Evolutionary conservation across 2,329 filamentous ascomycete genomes (phyloP), one percentile per base, ranked within the genome.

Genomic region (Colletotrichum sp.): DNA sequence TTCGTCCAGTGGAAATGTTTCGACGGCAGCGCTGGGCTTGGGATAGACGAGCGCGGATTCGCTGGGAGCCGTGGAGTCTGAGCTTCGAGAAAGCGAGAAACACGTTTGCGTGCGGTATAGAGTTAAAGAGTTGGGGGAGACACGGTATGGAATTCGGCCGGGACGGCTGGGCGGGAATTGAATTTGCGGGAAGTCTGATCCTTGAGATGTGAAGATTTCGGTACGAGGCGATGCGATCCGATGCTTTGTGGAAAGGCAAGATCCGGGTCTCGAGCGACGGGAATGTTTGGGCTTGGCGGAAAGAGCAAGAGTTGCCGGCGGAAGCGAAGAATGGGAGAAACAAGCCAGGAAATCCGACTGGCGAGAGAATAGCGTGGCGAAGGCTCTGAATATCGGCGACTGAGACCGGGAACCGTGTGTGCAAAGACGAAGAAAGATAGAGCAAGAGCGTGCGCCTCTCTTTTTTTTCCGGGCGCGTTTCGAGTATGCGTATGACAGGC

Each of bases 1-100:
- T 75, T 75, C 64, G 63, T 73, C 57, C 63, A 36, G 73, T 73
- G 49, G 73, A 65, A 73, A 76, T 76, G 73, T 76, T 76, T 76
- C 73, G 73, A 76, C 64, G 32, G 49, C 55, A 49, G 59, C 32
- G 57, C 63, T 69, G 73, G 29, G 44, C 70, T 44, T 36, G 27
- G 63, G 57, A 39, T 64, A 69, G 25, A 57, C 44, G 73, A 73
- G 49, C 64, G 70, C 63, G 70, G 73, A 76, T 76, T 73, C 73
- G 73, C 73, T 73, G 70, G 15, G 30, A 44, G 70, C 64, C 36
- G 59, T 59, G 32, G 64, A 52, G 73, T 69, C 57, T 76, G 70
- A 61, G 64, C 70, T 76, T 63, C 59, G 36, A 44, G 34, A 65
- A 52, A 69, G 44, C 57, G 63, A 49, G 64, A 65, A 68, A 64